phyloP scores from a whole-genome alignment of 768 basidiomycete genomes.

The Podaxis sp. region DNA sequence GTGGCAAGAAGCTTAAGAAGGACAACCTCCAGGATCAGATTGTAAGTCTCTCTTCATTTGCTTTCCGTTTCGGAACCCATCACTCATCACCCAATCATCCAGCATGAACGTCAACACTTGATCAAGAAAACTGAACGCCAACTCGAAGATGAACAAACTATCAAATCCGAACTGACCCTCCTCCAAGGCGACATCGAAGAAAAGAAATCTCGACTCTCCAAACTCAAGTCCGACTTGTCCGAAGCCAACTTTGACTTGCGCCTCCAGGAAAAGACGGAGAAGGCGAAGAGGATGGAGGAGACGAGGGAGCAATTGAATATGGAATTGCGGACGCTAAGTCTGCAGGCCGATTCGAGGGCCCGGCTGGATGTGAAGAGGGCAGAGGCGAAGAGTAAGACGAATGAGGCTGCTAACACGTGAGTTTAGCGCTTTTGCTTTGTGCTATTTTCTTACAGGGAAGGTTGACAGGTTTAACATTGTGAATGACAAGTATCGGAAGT shows the following conservation, averaged over 20 bases:
- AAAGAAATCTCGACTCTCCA: slow-evolving; percentile 59
- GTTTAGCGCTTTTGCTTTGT: slow-evolving; percentile 24
- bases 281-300: slow-evolving; percentile 63
- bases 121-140: slow-evolving; percentile 52
- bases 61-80: background rate
- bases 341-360: slow-evolving; percentile 81
- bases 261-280: slow-evolving; percentile 51
- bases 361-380: slow-evolving; percentile 72
- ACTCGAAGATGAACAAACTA: slow-evolving; percentile 55
- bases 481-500: slow-evolving; percentile 60
- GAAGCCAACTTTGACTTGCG: slow-evolving; percentile 65
- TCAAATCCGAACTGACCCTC: slow-evolving; percentile 53
- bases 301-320: slow-evolving; percentile 65
- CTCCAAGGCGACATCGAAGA: slow-evolving; percentile 68
- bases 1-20: slow-evolving; percentile 54
- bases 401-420: slow-evolving; percentile 69
- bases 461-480: slow-evolving; percentile 58
- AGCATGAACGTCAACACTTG: slow-evolving; percentile 52
- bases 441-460: background rate
- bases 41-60: slow-evolving; percentile 35
- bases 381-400: slow-evolving; percentile 63
- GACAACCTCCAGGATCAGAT: slow-evolving; percentile 54
- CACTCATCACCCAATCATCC: slow-evolving; percentile 5
- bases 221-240: slow-evolving; percentile 57
- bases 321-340: slow-evolving; percentile 69